Evolutionary conservation across 2,329 filamentous ascomycete genomes (phyloP).

Genomic region (Huntiella abstrusa): DNA sequence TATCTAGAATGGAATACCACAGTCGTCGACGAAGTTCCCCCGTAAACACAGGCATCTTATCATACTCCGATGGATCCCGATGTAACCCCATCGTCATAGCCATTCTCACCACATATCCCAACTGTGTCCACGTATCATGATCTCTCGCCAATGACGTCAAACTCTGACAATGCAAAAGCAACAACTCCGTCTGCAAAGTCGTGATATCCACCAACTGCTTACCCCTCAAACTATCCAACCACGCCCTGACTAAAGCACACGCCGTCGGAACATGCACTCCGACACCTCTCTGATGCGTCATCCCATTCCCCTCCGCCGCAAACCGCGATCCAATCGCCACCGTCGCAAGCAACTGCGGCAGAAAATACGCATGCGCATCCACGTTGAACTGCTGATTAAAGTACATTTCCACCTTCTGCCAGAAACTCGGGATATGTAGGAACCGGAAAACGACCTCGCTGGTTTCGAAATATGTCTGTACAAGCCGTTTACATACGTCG

Average conservation of each 20-base stretch:
- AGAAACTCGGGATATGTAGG: constrained; percentile 33
- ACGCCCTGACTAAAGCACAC: constrained; percentile 33
- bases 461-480: constrained; percentile 29
- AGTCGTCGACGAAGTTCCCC: constrained; percentile 34
- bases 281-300: constrained; percentile 31
- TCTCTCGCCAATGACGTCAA: constrained; percentile 31
- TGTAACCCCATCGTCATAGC: constrained; percentile 42
- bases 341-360: constrained; percentile 34
- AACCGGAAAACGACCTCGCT: constrained; percentile 35
- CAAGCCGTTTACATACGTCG: constrained; percentile 30
- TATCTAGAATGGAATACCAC: constrained; percentile 37
- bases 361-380: constrained; percentile 24
- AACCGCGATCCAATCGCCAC: constrained; percentile 35
- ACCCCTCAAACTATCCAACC: constrained; percentile 32
- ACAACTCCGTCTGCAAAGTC: constrained; percentile 33
- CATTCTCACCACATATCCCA: constrained; percentile 36
- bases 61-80: constrained; percentile 35
- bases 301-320: constrained; percentile 29
- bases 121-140: constrained; percentile 33
- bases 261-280: constrained; percentile 39
- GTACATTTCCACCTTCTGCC: constrained; percentile 29
- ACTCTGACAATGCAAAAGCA: constrained; percentile 33
- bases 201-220: constrained; percentile 33
- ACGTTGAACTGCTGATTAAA: constrained; percentile 29
- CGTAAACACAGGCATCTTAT: constrained; percentile 29